Percentiles rank a stretch among this genome's conserved stretches.
Conservation (phyloP, 768 basidiomycete species). For the Russula brevipes region DNA sequence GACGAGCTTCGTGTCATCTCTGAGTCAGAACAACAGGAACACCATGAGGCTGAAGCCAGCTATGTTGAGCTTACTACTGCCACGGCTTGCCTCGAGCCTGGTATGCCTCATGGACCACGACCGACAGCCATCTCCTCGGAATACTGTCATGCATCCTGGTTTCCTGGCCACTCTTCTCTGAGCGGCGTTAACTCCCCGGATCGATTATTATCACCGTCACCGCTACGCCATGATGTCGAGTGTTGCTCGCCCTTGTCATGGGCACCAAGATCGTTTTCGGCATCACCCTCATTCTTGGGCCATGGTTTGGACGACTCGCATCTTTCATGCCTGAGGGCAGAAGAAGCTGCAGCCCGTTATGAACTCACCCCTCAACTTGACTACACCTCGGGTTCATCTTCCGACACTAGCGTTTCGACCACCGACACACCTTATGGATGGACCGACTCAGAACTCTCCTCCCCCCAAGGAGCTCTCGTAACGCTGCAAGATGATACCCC, state of each 20-base stretch:
- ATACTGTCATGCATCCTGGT: neutral
- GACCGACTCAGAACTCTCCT: conserved; percentile 2
- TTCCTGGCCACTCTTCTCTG: neutral
- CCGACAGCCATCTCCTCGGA: neutral
- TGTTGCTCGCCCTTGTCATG: neutral
- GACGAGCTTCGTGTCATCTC: neutral
- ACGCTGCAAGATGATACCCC: neutral
- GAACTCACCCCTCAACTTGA: neutral
- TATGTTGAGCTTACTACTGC: neutral
- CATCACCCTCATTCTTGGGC: neutral
- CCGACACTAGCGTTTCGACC: neutral
- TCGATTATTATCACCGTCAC: neutral
- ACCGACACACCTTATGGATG: neutral
- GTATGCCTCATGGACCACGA: neutral
- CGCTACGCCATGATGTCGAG: neutral
- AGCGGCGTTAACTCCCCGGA: too few relatives aligned
- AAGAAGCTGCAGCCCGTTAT: neutral
- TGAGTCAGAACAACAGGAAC: neutral
- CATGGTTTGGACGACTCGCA: neutral
- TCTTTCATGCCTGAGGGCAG: neutral
- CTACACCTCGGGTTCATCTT: conserved; percentile 4
- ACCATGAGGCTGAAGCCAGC: neutral
- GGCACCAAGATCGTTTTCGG: neutral
- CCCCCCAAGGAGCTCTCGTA: neutral
- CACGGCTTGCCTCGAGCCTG: neutral